Evolutionary conservation across 495 filamentous ascomycete species (phyloP), one percentile per base, ranked within the genome.

Genomic region (Neurospora intermedia): DNA sequence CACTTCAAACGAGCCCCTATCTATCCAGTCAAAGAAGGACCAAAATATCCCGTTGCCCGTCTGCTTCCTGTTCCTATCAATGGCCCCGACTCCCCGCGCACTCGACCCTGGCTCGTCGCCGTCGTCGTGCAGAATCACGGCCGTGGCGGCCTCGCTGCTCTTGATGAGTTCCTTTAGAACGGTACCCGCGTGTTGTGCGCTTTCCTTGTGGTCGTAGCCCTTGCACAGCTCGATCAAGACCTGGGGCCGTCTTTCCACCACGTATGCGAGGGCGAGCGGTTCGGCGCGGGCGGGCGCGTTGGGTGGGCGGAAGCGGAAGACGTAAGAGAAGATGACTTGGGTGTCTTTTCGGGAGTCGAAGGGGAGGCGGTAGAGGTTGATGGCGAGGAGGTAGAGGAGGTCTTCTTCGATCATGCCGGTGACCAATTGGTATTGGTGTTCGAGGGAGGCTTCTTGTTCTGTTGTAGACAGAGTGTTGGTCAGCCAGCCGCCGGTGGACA

Each of bases 21-120:
- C 93, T 72, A 99, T 97, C 92, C 94, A 99, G 69, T 92, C 88
- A 78, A 99, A 99, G 82, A 98, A 98, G n/a, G 86, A 88, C 96
- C 96, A 99, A 79, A 99, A 98, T 2, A 97, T 88, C 0, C 94
- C 94, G 16, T 88, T 85, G 20, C 94, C 94, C 13, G 84, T 89
- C 75, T 93, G 91, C 40, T 85, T 88, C 15, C 86, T 80, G 38
- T 89, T 88, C 27, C 88, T 86, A 75, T 94, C 89, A 72, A 96
- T 88, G 1, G 87, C 90, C 3, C 83, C 87, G 8, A 94, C 82
- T 4, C 89, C 89, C 59, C 87, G 81, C 31, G 78, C 74, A 69
- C 83, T 85, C 23, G 83, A 85, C 35, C 85, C 86, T 15, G 81
- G 82, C 69, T 89, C 87, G 16, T 85, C 84, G 4, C 92, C 93